Conservation (phyloP, 2,329 filamentous ascomycete species). For the Ilyonectria robusta region DNA sequence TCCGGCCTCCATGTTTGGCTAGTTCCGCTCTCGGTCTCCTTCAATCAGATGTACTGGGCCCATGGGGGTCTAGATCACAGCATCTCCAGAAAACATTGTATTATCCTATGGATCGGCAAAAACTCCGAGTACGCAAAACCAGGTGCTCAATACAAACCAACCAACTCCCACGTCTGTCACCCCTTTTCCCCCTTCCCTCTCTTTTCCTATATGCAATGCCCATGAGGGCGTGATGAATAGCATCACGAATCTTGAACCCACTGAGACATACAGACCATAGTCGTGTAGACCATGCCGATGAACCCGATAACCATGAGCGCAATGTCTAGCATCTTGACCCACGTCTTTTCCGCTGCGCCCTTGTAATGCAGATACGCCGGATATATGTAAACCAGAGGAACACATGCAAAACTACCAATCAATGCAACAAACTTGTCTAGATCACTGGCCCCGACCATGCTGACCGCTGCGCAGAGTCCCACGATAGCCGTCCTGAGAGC, state of each 20-base stretch:
- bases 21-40: conserved; percentile 18
- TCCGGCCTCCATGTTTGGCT: conserved; percentile 1
- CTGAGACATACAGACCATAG: conserved; percentile 67
- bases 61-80: conserved; percentile 12
- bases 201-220: neutral
- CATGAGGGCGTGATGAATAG: neutral
- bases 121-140: conserved; percentile 7
- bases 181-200: conserved; percentile 20
- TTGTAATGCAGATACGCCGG: conserved; percentile 79
- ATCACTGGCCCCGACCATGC: conserved; percentile 76
- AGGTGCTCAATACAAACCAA: conserved; percentile 14
- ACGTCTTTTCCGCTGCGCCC: conserved; percentile 71
- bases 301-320: conserved; percentile 74
- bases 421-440: conserved; percentile 82
- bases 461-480: conserved; percentile 70
- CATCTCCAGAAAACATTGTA: conserved; percentile 4
- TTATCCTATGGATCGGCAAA: conserved; percentile 5
- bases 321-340: conserved; percentile 72
- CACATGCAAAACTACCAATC: conserved; percentile 81
- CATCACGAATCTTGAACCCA: conserved; percentile 49
- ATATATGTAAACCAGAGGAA: conserved; percentile 84
- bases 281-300: conserved; percentile 81
- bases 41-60: conserved; percentile 19
- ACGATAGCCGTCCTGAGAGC: conserved; percentile 71
- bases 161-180: neutral